Evolutionary conservation across 495 filamentous ascomycete species (phyloP), one percentile per base, ranked within the genome.

Genomic region (Thermothielavioides terrestris): DNA sequence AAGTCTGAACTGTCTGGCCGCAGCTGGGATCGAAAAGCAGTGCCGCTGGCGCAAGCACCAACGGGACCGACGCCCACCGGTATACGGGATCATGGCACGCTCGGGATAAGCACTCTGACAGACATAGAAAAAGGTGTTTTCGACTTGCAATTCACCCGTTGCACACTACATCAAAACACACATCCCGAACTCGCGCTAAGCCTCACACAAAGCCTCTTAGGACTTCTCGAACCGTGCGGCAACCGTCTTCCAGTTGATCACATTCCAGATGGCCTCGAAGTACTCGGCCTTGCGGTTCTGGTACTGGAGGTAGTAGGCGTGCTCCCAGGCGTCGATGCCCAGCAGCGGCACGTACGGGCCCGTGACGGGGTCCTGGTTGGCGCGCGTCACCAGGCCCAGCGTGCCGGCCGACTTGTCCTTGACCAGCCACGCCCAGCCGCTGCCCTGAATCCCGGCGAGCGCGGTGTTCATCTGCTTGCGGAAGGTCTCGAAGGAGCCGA

Each of bases 241-340:
- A 23, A 86, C 92, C 20, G 86, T 77, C 77, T 91, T 90, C 89
- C 89, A 95, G 76, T 94, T 94, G 60, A 95, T 74, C 40, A 98
- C 88, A 55, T 96, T 88, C 92, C 92, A 98, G 65, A 98, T 85
- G 49, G 89, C 89, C 49, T 79, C 80, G 69, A 98, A 95, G 74
- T 98, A 98, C 68, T 96, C 94, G 46, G 87, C 92, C 80, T 98
- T 98, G 64, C 91, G 85, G 75, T 97, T 98, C 77, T 95, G 79
- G 69, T 98, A 98, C 75, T 98, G 89, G 48, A 98, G 75, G 72
- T 76, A 77, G 64, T 78, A 75, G 38, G 73, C 68, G 50, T 72
- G 59, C 73, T 95, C 89, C 89, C 89, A 95, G 43, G 87, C 87
- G 71, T 95, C 89, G 67, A 95, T 85, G 34, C 89, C 89, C 37